Evolutionary conservation across 352 stramenopile species (phyloP).

Genomic region (Phytopythium vexans): DNA sequence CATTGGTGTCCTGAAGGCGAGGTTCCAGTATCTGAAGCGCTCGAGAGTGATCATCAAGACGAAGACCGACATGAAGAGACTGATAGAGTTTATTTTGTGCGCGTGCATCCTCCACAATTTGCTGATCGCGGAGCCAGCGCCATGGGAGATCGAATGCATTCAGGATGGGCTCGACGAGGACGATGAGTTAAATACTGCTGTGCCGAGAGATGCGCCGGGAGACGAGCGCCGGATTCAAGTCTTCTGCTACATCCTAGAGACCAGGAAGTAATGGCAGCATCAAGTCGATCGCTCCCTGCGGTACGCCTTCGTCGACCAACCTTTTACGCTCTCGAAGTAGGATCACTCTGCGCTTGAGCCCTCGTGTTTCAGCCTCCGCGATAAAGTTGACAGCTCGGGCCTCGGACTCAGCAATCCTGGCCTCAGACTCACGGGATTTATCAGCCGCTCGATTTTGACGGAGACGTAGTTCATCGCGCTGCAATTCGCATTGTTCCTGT

Average conservation of each 20-base stretch:
- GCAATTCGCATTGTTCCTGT: no score
- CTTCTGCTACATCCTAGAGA: slow-evolving; percentile 12
- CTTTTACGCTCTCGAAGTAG: slow-evolving; percentile 12
- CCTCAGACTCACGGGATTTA: neutral
- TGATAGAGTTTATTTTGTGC: slow-evolving; percentile 9
- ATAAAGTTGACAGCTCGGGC: slow-evolving; percentile 5
- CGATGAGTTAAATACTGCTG: slow-evolving; percentile 8
- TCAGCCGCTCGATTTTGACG: neutral
- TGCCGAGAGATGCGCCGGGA: neutral
- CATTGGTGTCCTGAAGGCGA: slow-evolving; percentile 13
- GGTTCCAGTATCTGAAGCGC: slow-evolving; percentile 11
- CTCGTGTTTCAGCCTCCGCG: slow-evolving; percentile 7
- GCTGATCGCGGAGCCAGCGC: slow-evolving; percentile 10
- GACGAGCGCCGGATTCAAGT: neutral
- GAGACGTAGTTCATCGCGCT: no score
- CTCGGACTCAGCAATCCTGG: slow-evolving; percentile 5
- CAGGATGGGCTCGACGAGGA: neutral
- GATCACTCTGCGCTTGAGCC: slow-evolving; percentile 4
- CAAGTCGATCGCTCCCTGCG: slow-evolving; percentile 11
- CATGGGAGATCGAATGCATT: slow-evolving; percentile 8
- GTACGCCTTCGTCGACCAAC: slow-evolving; percentile 11
- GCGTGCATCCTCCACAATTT: slow-evolving; percentile 13
- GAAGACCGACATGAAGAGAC: slow-evolving; percentile 5
- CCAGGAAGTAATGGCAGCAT: slow-evolving; percentile 8
- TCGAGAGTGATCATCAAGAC: slow-evolving; percentile 2